Evolutionary conservation across 306 rosid genomes (phyloP).

Genomic region (Gastrolobium bilobum): DNA sequence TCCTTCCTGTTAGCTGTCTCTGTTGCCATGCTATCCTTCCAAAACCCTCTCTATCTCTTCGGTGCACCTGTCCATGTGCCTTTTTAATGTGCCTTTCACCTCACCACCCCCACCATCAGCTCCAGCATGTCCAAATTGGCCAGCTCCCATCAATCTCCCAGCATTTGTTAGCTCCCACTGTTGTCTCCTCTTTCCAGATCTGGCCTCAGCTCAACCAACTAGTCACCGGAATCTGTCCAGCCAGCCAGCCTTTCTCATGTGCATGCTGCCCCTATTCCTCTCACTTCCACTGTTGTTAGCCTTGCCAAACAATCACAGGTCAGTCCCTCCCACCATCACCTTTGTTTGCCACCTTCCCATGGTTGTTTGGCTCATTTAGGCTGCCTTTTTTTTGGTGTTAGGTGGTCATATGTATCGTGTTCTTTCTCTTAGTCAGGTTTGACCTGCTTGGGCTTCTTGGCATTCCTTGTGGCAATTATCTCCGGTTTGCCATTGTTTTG

Average conservation of each 20-base stretch:
- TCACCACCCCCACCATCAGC: constrained; percentile 4
- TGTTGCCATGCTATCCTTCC: constrained; percentile 1
- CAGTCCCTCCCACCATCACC: too few species aligned
- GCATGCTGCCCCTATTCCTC: too few species aligned
- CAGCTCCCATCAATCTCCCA: not conserved
- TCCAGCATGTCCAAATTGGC: not conserved
- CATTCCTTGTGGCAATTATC: too few species aligned
- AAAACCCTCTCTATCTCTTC: not conserved
- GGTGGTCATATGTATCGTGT: too few species aligned
- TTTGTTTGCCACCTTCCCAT: too few species aligned
- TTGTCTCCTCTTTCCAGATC: constrained; percentile 15
- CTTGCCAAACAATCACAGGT: too few species aligned
- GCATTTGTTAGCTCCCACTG: constrained; percentile 1
- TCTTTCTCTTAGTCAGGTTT: too few species aligned
- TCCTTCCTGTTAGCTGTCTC: not conserved
- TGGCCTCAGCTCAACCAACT: not conserved
- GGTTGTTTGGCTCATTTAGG: too few species aligned
- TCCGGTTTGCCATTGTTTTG: too few species aligned
- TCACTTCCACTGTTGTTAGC: too few species aligned
- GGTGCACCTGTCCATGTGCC: not conserved
- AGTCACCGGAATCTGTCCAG: not conserved
- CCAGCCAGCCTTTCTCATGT: not conserved
- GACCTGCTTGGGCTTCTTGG: too few species aligned
- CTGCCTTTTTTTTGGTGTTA: too few species aligned
- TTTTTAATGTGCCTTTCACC: constrained; percentile 1